Conservation (phyloP, 345 rosid genomes). For the Heritiera fomes region DNA sequence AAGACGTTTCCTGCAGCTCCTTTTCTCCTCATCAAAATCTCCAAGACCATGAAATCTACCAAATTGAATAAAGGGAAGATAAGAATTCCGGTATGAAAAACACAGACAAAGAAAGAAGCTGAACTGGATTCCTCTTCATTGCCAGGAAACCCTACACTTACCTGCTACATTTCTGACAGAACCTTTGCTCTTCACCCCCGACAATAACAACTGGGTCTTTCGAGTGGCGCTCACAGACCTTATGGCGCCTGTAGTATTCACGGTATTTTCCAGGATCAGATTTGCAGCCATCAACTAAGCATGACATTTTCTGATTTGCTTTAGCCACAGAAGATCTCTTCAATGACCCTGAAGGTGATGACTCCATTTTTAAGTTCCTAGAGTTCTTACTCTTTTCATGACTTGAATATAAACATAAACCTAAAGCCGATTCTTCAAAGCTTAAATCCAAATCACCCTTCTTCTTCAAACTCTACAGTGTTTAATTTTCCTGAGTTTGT, state of each 20-base stretch:
- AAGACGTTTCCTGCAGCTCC: slow-evolving; percentile 46
- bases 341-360: not conserved
- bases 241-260: not conserved
- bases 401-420: not conserved
- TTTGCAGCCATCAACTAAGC: slow-evolving; percentile 12
- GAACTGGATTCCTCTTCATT: not conserved
- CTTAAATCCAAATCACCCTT: not conserved
- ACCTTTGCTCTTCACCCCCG: not conserved
- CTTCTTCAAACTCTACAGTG: not conserved
- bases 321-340: not conserved
- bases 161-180: not conserved
- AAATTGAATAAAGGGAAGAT: not conserved
- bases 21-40: slow-evolving; percentile 47
- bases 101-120: not conserved
- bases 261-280: not conserved
- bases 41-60: slow-evolving; percentile 31
- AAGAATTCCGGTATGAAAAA: not conserved
- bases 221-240: not conserved
- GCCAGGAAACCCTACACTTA: not conserved
- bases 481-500: no score
- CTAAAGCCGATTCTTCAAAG: not conserved
- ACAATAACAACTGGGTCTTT: not conserved
- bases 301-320: not conserved
- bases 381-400: not conserved
- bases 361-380: not conserved